These are phyloP conservation scores for Boletus bicolor DNA, from an alignment of 768 basidiomycete genomes.

Conservation along the genomic window DNA sequence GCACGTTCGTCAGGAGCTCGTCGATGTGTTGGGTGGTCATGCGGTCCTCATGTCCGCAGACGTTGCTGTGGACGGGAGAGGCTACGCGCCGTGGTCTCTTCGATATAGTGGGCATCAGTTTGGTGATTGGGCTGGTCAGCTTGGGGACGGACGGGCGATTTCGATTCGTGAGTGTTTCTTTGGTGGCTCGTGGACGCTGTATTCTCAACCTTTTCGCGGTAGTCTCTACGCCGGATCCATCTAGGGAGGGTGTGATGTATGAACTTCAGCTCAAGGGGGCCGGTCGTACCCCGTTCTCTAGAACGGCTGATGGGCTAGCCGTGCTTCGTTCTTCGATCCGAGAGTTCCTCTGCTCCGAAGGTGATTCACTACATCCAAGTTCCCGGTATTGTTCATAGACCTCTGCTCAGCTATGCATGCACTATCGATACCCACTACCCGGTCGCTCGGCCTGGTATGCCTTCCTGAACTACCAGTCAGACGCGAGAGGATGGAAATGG, in stretches of 20 bases:
- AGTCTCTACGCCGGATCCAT: conserved; percentile 79
- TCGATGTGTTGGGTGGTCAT: conserved; percentile 80
- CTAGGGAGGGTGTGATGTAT: conserved; percentile 50
- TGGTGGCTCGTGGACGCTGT: neutral
- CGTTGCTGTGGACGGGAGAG: conserved; percentile 29
- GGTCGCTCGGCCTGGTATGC: conserved; percentile 76
- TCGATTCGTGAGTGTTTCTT: conserved; percentile 55
- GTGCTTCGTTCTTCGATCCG: conserved; percentile 93
- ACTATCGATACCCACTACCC: conserved; percentile 82
- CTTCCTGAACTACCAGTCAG: conserved; percentile 70
- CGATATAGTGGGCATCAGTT: conserved; percentile 93
- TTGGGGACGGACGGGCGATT: conserved; percentile 96
- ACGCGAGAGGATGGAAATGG: conserved; percentile 71
- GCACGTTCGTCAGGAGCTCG: conserved; percentile 61
- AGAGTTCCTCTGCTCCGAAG: conserved; percentile 93
- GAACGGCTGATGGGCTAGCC: conserved; percentile 91
- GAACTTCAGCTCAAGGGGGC: conserved; percentile 96
- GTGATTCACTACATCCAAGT: conserved; percentile 24
- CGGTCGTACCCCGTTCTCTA: conserved; percentile 91
- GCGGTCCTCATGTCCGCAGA: conserved; percentile 54
- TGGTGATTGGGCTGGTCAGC: conserved; percentile 87
- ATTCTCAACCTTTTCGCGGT: conserved; percentile 2
- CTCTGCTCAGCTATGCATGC: conserved; percentile 64
- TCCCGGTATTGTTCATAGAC: conserved; percentile 34
- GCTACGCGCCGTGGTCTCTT: conserved; percentile 70